These are phyloP conservation scores for Aspergillus brunneoviolaceus DNA, from an alignment of 2,329 filamentous ascomycete species.

Conservation along the genomic window DNA sequence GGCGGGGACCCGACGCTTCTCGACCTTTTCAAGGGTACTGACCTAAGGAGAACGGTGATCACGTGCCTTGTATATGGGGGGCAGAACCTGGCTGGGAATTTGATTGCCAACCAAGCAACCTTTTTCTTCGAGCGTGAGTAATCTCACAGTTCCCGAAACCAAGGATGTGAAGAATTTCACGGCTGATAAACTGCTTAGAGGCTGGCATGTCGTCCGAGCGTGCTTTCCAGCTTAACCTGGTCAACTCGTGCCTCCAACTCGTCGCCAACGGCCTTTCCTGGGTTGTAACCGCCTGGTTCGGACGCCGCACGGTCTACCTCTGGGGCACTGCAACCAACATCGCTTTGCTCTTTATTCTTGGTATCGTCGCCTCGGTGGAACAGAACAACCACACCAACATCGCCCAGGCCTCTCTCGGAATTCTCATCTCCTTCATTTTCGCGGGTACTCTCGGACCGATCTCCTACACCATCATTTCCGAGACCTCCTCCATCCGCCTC, in stretches of 20 bases:
- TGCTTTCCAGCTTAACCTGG: slow-evolving; percentile 32
- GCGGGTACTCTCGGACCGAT: slow-evolving; percentile 37
- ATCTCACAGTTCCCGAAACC: no score
- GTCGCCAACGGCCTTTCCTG: slow-evolving; percentile 39
- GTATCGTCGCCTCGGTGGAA: slow-evolving; percentile 35
- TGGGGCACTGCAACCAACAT: slow-evolving; percentile 38
- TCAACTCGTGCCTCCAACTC: slow-evolving; percentile 33
- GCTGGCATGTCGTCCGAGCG: slow-evolving; percentile 27
- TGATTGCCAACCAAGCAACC: slow-evolving; percentile 63
- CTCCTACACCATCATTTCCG: slow-evolving; percentile 42
- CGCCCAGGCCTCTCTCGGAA: slow-evolving; percentile 39
- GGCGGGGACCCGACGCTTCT: slow-evolving; percentile 29
- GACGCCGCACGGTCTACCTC: slow-evolving; percentile 44
- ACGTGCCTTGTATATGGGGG: slow-evolving; percentile 33
- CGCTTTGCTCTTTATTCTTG: slow-evolving; percentile 38
- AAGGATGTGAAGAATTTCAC: background rate
- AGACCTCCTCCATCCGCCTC: slow-evolving; percentile 40
- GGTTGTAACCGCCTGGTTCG: slow-evolving; percentile 39
- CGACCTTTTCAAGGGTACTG: slow-evolving; percentile 35
- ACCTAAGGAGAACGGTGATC: slow-evolving; percentile 32
- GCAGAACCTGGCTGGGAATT: slow-evolving; percentile 58
- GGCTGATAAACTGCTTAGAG: slow-evolving; percentile 23
- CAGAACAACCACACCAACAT: slow-evolving; percentile 38
- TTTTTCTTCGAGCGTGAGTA: slow-evolving; percentile 55
- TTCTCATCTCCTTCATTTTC: slow-evolving; percentile 44